Base-by-base conservation (phyloP, 1,139 yeast genomes). In the Yamadazyma blattariae region DNA sequence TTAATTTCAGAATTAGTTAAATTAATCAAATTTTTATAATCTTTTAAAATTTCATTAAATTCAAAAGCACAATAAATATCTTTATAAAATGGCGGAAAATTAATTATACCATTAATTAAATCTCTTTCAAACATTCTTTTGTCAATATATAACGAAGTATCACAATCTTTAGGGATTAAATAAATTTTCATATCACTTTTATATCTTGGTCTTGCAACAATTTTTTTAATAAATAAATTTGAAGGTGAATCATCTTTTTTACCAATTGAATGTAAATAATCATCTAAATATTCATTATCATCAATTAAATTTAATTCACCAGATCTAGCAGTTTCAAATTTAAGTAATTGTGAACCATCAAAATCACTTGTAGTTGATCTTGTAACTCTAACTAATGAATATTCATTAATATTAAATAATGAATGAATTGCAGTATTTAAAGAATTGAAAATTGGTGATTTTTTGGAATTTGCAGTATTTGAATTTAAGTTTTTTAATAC, bases 261-360 rank as follows among this genome's bases (percentile, higher is more conserved):
- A 1, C 79, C 79, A 27, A 68, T 47, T 19, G 67, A 59, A 36
- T 61, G 60, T 19, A 57, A 41, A 64, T 65, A 60, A 35, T 68
- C 74, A 28, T 68, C 68, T 30, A 60, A 54, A 40, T 62, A 69
- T 26, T 71, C 74, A 28, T 62, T 67, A 37, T 67, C 72, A 47
- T 76, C 82, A 35, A 74, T 66, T 31, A 76, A 51, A 45, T 60
- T 63, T n/a, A 52, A 46, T 40, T 74, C 77, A 3, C 82, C 81
- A 0, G 79, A 77, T 39, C 57, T 64, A 0, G 79, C 77, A 1
- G 80, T 71, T 49, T 76, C 82, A 34, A 76, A 56, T 46, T 76
- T 76, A 29, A 76, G 54, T 4, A 75, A 57, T 7, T 68, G 61
- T 10, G 78, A 67, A 1, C 79, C 79, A 17, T 74, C 77, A 26